phyloP scores from a whole-genome alignment of 495 filamentous ascomycete species.

The Aspergillus carlsbadensis region DNA sequence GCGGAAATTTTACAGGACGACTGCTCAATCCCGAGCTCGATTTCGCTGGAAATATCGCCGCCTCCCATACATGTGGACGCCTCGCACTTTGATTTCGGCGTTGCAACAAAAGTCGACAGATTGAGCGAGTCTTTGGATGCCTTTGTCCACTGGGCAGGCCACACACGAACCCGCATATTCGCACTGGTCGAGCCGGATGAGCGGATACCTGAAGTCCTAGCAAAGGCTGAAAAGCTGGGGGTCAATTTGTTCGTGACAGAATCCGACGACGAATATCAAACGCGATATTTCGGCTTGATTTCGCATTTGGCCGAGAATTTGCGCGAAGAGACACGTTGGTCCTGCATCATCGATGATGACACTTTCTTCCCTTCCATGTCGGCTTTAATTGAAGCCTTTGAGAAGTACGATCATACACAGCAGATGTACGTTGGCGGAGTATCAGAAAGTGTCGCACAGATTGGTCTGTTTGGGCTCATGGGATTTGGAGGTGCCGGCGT shows the following conservation, averaged over 20 bases:
- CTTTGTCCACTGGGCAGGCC: slow-evolving; percentile 61
- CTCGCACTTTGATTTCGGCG: slow-evolving; percentile 58
- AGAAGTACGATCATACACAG: slow-evolving; percentile 43
- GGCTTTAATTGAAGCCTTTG: slow-evolving; percentile 46
- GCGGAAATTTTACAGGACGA: slow-evolving; percentile 27
- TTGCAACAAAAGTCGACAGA: slow-evolving; percentile 57
- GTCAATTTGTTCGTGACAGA: slow-evolving; percentile 54
- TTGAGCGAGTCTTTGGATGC: slow-evolving; percentile 55
- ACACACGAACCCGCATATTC: slow-evolving; percentile 55
- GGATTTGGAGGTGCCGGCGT: slow-evolving; percentile 63
- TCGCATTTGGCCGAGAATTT: slow-evolving; percentile 46
- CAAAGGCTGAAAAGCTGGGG: slow-evolving; percentile 40
- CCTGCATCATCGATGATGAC: slow-evolving; percentile 67
- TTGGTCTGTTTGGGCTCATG: slow-evolving; percentile 49
- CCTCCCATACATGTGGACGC: slow-evolving; percentile 41
- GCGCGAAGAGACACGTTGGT: slow-evolving; percentile 55
- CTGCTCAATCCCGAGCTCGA: slow-evolving; percentile 33
- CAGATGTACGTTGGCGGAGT: slow-evolving; percentile 56
- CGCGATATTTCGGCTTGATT: slow-evolving; percentile 62
- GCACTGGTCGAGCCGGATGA: slow-evolving; percentile 53
- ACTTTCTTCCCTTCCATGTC: slow-evolving; percentile 61
- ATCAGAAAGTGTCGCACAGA: slow-evolving; percentile 53
- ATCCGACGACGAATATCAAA: slow-evolving; percentile 47
- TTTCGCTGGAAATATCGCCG: slow-evolving; percentile 34
- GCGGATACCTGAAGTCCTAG: slow-evolving; percentile 26